These are phyloP conservation scores for Oehlia diaphana DNA, from an alignment of 192 early-diverging fungal species.

Conservation along the genomic window DNA sequence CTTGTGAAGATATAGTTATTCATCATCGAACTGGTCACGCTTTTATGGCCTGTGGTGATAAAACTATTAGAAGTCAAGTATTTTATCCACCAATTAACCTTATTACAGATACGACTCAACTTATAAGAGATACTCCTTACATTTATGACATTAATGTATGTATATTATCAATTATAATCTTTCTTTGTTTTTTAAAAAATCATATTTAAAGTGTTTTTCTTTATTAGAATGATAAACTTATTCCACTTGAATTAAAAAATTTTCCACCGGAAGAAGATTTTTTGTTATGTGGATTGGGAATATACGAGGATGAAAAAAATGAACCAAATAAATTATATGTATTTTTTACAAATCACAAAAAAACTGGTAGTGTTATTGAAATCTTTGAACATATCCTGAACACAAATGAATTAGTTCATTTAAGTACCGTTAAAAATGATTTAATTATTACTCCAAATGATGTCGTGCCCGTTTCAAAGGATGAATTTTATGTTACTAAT, in stretches of 20 bases:
- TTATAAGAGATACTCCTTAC: too few relatives aligned
- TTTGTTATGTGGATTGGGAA: slow-evolving; percentile 54
- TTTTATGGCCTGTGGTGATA: slow-evolving; percentile 56
- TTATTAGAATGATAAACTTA: neutral
- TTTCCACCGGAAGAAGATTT: slow-evolving; percentile 31
- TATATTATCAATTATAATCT: too few relatives aligned
- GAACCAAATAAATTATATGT: slow-evolving; percentile 43
- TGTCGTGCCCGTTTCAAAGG: slow-evolving; percentile 50
- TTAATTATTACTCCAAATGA: slow-evolving; percentile 57
- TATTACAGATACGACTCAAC: too few relatives aligned
- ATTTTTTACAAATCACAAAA: slow-evolving; percentile 61
- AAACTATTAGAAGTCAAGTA: slow-evolving; percentile 37
- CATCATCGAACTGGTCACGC: slow-evolving; percentile 52
- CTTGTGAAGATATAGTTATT: slow-evolving; percentile 60
- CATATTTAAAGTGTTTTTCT: too few relatives aligned
- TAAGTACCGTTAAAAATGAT: slow-evolving; percentile 51
- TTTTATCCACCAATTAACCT: slow-evolving; percentile 41
- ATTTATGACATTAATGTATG: too few relatives aligned
- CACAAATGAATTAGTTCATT: slow-evolving; percentile 38
- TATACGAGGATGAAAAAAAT: slow-evolving; percentile 44
- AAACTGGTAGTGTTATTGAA: slow-evolving; percentile 50
- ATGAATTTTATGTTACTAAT: slow-evolving; percentile 60
- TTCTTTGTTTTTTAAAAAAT: too few relatives aligned
- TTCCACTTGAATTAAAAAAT: slow-evolving; percentile 39
- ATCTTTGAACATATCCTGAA: slow-evolving; percentile 54